Evolutionary conservation across 306 rosid genomes (phyloP).

Genomic region (Cicer bijugum): DNA sequence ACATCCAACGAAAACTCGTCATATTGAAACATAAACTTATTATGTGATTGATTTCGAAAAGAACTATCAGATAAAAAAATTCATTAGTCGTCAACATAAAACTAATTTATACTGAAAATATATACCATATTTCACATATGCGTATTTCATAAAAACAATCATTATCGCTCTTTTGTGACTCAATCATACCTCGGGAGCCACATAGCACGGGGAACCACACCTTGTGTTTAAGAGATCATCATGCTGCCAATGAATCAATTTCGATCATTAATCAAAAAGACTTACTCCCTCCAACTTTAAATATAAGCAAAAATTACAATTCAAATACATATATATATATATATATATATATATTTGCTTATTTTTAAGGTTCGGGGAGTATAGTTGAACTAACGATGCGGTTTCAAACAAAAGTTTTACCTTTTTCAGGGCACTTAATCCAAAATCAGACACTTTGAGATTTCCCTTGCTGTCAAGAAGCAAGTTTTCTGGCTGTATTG

Average conservation of each 20-base stretch:
- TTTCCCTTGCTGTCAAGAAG: conserved; percentile 70
- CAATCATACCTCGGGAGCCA: conserved; percentile 79
- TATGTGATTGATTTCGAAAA: too few relatives aligned
- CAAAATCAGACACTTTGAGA: conserved; percentile 79
- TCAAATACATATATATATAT: too few relatives aligned
- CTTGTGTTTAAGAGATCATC: conserved; percentile 61
- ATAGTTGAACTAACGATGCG: not conserved
- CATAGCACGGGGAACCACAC: conserved; percentile 88
- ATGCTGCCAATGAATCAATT: conserved; percentile 52
- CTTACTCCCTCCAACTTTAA: not conserved
- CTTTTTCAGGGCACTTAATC: conserved; percentile 74
- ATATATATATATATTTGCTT: too few relatives aligned
- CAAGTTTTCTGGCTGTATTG: conserved; percentile 73
- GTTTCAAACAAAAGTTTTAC: conserved; percentile 47
- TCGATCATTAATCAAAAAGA: conserved; percentile 17
- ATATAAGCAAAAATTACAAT: too few relatives aligned
- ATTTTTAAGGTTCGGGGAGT: too few relatives aligned
- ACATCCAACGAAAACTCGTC: too few relatives aligned
- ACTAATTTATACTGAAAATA: too few relatives aligned
- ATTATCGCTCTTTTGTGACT: not conserved
- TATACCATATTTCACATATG: not conserved
- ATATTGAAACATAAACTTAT: too few relatives aligned
- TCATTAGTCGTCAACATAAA: too few relatives aligned
- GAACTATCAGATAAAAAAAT: too few relatives aligned
- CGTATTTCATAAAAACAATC: not conserved